Evolutionary conservation across 257 asterid species (phyloP), one percentile per base, ranked within the genome.

Genomic region (Nemophila menziesii): DNA sequence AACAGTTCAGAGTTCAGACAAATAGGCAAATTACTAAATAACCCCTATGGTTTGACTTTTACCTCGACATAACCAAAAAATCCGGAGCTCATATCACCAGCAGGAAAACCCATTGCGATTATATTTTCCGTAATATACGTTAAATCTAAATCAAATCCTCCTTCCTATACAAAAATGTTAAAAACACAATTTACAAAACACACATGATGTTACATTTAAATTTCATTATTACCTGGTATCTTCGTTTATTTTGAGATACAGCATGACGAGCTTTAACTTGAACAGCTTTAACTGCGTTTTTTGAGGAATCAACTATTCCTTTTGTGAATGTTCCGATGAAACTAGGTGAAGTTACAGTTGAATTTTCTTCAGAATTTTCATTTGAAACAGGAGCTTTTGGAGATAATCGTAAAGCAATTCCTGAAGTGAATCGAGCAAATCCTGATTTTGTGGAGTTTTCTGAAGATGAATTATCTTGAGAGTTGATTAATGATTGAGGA

Each of bases 61-160:
- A 82, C 99, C 96, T 90, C 99, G 58, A 90, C 92, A 66, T 85
- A 90, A 53, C 96, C 93, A 43, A 90, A 81, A 54, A 85, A 75
- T 2, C 99, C 99, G 64, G 96, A 90, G 74, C 96, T 90, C 93
- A 79, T 79, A 58, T 85, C 96, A 67, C 99, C 99, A 60, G 99
- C 96, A 48, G 99, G 96, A 62, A 90, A 90, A 45, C 99, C 99
- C 99, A 90, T 90, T 26, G 99, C 99, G 57, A 90, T 90, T 56
- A 90, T 79, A 73, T 90, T 90, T 79, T 90, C 96, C n/a, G 96
- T 90, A 77, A 90, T 82, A 76, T 90, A 90, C 43, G 99, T 85
- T 94, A 90, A 79, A 69, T 90, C 99, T 34, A 90, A 74, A 69
- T 90, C 96, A 62, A 90, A 90, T 60, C 94, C 99, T 61, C 94